A percentile compares a stretch with the other conserved stretches of the same genome.
phyloP scores from a whole-genome alignment of 345 rosid species.

The Arabidopsis thaliana region TAIR10.1 NC_003070.9:27045501-27046000 shows the following conservation, averaged over 20 bases:
- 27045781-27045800: neutral
- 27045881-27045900: too few relatives aligned
- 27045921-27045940: too few relatives aligned
- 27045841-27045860: too few relatives aligned
- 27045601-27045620: conserved; percentile 8
- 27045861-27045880: too few relatives aligned
- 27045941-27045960: too few relatives aligned
- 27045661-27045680: neutral
- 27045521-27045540: neutral
- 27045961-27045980: too few relatives aligned
- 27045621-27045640: neutral
- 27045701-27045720: neutral
- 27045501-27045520: neutral
- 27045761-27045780: neutral
- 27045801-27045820: neutral
- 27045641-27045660: neutral
- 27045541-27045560: conserved; percentile 24
- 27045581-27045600: conserved; percentile 14
- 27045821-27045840: too few relatives aligned
- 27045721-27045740: neutral
- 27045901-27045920: too few relatives aligned
- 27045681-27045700: neutral
- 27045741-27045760: neutral
- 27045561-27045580: conserved; percentile 15
- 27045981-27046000: too few relatives aligned